phyloP scores from a whole-genome alignment of 768 basidiomycete species.

The Cystoderma amianthinum region DNA sequence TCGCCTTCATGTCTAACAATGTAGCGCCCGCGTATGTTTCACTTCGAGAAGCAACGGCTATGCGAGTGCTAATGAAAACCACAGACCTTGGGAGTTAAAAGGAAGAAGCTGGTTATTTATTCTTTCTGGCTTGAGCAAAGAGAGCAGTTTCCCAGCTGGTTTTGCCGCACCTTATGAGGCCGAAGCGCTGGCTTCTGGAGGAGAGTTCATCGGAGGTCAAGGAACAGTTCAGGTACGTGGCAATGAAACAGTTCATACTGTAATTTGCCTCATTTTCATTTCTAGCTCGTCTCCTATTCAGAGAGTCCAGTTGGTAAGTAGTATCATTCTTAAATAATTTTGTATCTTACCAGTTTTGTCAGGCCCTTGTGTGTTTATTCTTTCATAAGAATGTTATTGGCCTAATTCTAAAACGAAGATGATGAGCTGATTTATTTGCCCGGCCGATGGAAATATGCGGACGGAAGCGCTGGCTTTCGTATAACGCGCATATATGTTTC shows the following conservation, averaged over 20 bases:
- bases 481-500: slow-evolving; percentile 29
- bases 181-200: slow-evolving; percentile 16
- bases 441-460: slow-evolving; percentile 23
- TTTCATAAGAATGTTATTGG: background rate
- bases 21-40: too few species aligned
- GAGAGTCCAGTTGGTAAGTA: slow-evolving; percentile 24
- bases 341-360: too few species aligned
- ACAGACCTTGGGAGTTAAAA: slow-evolving; percentile 23
- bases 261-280: background rate
- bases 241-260: background rate
- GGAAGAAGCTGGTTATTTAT: slow-evolving; percentile 19
- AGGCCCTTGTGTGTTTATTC: slow-evolving; percentile 17
- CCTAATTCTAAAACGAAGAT: slow-evolving; percentile 11
- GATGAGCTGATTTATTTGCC: slow-evolving; percentile 26
- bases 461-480: slow-evolving; percentile 16
- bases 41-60: too few species aligned
- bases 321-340: too few species aligned
- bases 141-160: slow-evolving; percentile 20
- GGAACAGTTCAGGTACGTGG: slow-evolving; percentile 18
- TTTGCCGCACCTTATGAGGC: slow-evolving; percentile 18
- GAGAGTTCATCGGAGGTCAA: slow-evolving; percentile 20
- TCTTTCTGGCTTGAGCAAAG: slow-evolving; percentile 11
- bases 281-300: slow-evolving; percentile 20
- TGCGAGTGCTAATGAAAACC: too few species aligned
- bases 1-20: too few species aligned